phyloP scores from a whole-genome alignment of 2,329 filamentous ascomycete genomes.

The Harringtonia lauricola region DNA sequence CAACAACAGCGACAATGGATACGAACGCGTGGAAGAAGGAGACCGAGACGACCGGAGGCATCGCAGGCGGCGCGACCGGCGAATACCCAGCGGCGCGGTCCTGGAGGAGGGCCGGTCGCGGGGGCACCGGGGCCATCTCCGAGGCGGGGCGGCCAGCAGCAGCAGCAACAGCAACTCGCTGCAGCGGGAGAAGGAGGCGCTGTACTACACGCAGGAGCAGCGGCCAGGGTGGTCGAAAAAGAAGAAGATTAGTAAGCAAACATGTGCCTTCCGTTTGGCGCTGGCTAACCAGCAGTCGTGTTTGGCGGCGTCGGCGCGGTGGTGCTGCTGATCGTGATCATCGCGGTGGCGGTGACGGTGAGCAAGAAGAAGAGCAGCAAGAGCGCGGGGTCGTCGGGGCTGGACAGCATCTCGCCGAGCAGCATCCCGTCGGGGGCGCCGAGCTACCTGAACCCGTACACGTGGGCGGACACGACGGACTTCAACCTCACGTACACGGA shows the following conservation, averaged over 20 bases:
- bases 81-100: slow-evolving; percentile 59
- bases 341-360: slow-evolving; percentile 57
- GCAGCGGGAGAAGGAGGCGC: slow-evolving; percentile 39
- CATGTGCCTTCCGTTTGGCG: no score
- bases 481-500: slow-evolving; percentile 94
- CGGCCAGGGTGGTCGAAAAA: slow-evolving; percentile 18
- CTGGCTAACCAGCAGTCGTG: slow-evolving; percentile 28
- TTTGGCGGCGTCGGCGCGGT: slow-evolving; percentile 41
- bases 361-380: slow-evolving; percentile 41
- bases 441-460: slow-evolving; percentile 79
- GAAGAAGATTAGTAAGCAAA: slow-evolving; percentile 53
- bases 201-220: slow-evolving; percentile 22
- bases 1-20: slow-evolving; percentile 5
- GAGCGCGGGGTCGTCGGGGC: slow-evolving; percentile 23
- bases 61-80: slow-evolving; percentile 24
- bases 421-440: slow-evolving; percentile 53
- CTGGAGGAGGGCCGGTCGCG: slow-evolving; percentile 52
- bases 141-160: slow-evolving; percentile 34
- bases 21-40: slow-evolving; percentile 7
- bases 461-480: slow-evolving; percentile 80
- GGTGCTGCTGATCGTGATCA: slow-evolving; percentile 51
- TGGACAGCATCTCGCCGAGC: slow-evolving; percentile 40
- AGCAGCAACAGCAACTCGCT: slow-evolving; percentile 37
- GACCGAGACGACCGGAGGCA: slow-evolving; percentile 6
- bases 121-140: slow-evolving; percentile 16